Percentiles rank a stretch among this genome's conserved stretches.
Conservation (phyloP, 78 protist species). For the Diacronema lutheri region DNA sequence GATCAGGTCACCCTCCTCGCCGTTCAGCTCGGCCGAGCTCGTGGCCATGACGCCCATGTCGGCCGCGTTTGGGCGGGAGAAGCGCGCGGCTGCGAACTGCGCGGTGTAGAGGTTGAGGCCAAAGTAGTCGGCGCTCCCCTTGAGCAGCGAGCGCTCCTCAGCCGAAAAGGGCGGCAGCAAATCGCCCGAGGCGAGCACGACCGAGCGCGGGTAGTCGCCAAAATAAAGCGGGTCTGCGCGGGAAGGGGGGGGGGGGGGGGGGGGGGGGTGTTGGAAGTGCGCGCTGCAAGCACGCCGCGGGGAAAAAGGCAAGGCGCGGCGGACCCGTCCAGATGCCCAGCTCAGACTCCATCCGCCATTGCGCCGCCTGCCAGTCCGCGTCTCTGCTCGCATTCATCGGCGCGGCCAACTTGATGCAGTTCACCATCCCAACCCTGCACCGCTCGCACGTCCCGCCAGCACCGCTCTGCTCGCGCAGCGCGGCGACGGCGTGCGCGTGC, state of each 20-base stretch:
- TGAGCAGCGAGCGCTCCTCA: neutral
- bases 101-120: slow-evolving; percentile 67
- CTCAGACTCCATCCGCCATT: slow-evolving; percentile 30
- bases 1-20: neutral
- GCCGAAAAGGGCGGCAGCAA: neutral
- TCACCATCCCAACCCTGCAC: neutral
- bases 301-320: too few relatives aligned
- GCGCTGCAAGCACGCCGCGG: too few relatives aligned
- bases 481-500: slow-evolving; percentile 24
- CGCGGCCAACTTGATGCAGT: neutral
- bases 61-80: neutral
- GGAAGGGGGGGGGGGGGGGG: too few relatives aligned
- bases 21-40: neutral
- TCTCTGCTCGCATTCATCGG: neutral
- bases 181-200: slow-evolving; percentile 26
- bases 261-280: too few relatives aligned
- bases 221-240: slow-evolving; percentile 43
- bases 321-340: slow-evolving; percentile 35
- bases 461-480: neutral
- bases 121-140: slow-evolving; percentile 34
- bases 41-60: neutral
- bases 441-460: neutral
- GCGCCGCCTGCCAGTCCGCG: slow-evolving; percentile 45
- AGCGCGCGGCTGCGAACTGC: neutral
- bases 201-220: slow-evolving; percentile 46